Evolutionary conservation across 192 early-diverging fungal genomes (phyloP).

Genomic region (Mortierella claussenii): DNA sequence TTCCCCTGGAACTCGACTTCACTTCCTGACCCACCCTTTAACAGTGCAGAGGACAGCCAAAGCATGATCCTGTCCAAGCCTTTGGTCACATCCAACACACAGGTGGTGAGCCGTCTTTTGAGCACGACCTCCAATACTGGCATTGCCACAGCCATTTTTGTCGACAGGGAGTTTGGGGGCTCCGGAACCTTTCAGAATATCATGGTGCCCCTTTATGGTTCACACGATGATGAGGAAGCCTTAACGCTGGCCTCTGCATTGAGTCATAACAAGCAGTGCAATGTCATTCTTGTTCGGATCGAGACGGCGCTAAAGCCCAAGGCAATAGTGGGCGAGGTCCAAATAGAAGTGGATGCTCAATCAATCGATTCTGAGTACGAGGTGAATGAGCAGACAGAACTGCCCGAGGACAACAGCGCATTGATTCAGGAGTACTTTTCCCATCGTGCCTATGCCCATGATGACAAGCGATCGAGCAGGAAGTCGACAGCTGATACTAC

Average conservation of each 20-base stretch:
- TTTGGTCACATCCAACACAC: constrained; percentile 32
- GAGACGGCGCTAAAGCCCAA: constrained; percentile 10
- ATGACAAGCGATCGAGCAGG: constrained; percentile 15
- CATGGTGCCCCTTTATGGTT: constrained; percentile 48
- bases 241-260: constrained; percentile 34
- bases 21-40: constrained; percentile 28
- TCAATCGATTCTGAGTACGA: constrained; percentile 31
- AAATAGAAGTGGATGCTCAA: constrained; percentile 12
- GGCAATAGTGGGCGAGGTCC: neutral
- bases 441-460: constrained; percentile 7
- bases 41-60: constrained; percentile 15
- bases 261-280: constrained; percentile 30
- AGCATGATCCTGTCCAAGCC: constrained; percentile 18
- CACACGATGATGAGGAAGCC: constrained; percentile 33
- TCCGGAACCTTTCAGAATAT: constrained; percentile 35
- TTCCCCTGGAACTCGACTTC: constrained; percentile 70
- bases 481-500: constrained; percentile 2
- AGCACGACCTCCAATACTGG: constrained; percentile 15
- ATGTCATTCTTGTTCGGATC: constrained; percentile 31
- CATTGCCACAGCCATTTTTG: constrained; percentile 30
- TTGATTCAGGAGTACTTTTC: constrained; percentile 21
- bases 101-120: constrained; percentile 27
- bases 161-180: constrained; percentile 48
- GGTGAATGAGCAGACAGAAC: neutral
- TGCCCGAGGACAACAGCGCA: constrained; percentile 33